Evolutionary conservation across 1,139 yeast species (phyloP).

Genomic region (Scheffersomyces segobiensis): DNA sequence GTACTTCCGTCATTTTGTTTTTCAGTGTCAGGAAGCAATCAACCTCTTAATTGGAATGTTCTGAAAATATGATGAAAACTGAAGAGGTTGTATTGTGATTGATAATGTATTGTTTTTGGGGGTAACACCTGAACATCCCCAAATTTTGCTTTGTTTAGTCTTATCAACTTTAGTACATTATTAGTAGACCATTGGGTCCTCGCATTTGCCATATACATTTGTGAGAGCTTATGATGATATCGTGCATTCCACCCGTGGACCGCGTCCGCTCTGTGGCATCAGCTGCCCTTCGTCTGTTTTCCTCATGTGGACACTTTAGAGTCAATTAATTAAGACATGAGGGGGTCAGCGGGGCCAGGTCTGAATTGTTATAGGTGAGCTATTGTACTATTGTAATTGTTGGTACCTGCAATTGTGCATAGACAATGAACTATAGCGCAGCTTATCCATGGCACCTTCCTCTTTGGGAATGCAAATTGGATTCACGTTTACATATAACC

Average conservation of each 20-base stretch:
- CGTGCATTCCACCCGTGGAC: no score
- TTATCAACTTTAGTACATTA: no score
- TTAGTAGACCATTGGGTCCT: no score
- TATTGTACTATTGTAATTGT: not conserved
- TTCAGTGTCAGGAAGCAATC: not conserved
- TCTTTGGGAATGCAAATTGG: not conserved
- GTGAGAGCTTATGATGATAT: no score
- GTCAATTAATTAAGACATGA: not conserved
- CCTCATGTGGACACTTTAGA: not conserved
- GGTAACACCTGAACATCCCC: not conserved
- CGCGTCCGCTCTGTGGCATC: no score
- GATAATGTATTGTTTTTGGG: not conserved
- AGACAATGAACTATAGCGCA: not conserved
- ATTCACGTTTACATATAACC: no score
- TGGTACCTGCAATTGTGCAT: not conserved
- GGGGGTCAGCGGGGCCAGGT: not conserved
- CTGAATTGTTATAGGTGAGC: not conserved
- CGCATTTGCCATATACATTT: not conserved
- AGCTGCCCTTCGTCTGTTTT: no score
- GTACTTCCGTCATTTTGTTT: not conserved
- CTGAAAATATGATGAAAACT: not conserved
- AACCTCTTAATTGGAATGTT: not conserved
- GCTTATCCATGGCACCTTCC: not conserved
- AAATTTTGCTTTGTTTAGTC: not conserved
- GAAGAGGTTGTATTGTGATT: not conserved